Evolutionary conservation across 371 early-diverging fungal species (phyloP), one percentile per base, ranked within the genome.

Genomic region (Mortierella sp.): DNA sequence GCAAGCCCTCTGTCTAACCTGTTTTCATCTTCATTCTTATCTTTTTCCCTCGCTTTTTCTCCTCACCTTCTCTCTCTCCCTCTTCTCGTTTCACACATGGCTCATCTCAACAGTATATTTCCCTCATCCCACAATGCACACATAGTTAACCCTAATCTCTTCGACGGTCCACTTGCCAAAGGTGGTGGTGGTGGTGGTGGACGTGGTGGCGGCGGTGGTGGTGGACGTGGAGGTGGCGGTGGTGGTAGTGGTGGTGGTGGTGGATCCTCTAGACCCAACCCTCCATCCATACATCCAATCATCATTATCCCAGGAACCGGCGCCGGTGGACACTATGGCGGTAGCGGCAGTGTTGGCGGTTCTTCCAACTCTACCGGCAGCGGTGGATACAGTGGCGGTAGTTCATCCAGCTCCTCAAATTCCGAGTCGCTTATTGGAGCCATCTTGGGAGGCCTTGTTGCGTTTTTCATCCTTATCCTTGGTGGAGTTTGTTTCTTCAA

Each of bases 131-230:
- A 34, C 38, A 60, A 60, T 21, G 38, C 38, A 65, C 24, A 38
- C 31, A 34, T 19, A 65, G 34, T 31, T 10, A 38, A 21, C 38
- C 19, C 65, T 19, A 16, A 65, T 38, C 38, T 65, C 65, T 4
- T 65, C 38, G 65, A 65, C 38, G 65, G 65, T 21, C 65, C 65
- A 3, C 14, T 65, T 19, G 65, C 65, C 65, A 65, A 65, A 24
- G 65, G 65, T 38, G 38, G 65, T 21, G 38, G 63, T 34, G 63
- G 63, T 1, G 31, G 63, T 34, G 63, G 65, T 0, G 65, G 65
- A 1, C 8, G 65, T 31, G 38, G 65, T 2, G 38, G 65, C 24
- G 34, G 65, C 2, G 21, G 65, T 28, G 65, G 65, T 9, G 38
- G 65, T 63, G 7, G 65, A 5, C 6, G 63, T 19, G 38, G 65